Evolutionary conservation across 2,329 filamentous ascomycete species (phyloP).

Genomic region (Phaeosphaeriaceae sp.): DNA sequence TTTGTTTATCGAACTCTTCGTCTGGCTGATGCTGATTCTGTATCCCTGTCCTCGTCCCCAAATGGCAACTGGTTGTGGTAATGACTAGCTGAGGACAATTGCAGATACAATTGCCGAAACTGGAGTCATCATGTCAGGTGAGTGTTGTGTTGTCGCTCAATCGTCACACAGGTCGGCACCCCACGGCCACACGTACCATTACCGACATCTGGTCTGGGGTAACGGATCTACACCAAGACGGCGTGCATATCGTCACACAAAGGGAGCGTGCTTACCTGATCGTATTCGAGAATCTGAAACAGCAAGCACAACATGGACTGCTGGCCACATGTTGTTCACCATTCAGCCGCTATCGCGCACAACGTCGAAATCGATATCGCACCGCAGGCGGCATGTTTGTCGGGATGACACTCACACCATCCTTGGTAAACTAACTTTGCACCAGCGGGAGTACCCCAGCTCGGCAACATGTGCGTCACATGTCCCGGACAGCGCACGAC

Average conservation of each 20-base stretch:
- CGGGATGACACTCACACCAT: not conserved
- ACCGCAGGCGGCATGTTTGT: constrained; percentile 3
- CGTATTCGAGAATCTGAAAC: constrained; percentile 1
- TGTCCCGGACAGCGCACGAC: not conserved
- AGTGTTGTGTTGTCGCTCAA: constrained; percentile 6
- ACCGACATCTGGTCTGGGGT: not conserved
- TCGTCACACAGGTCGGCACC: constrained; percentile 10
- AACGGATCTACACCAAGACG: not conserved
- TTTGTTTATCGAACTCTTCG: not conserved
- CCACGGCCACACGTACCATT: constrained; percentile 2
- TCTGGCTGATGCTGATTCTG: not conserved
- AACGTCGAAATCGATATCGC: not conserved
- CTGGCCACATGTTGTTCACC: not conserved
- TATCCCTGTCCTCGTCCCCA: not conserved
- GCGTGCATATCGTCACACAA: not conserved
- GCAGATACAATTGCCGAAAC: constrained; percentile 2
- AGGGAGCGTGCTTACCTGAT: not conserved
- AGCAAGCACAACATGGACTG: not conserved
- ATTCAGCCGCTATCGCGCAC: not conserved
- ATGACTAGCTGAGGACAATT: constrained; percentile 1
- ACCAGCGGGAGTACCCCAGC: not conserved
- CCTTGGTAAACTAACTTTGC: not conserved
- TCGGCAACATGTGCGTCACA: constrained; percentile 4
- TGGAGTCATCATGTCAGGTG: constrained; percentile 10
- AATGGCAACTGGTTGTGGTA: not conserved